These are phyloP conservation scores for Colletotrichum theobromicola DNA, from an alignment of 2,329 filamentous ascomycete species.

Conservation along the genomic window DNA sequence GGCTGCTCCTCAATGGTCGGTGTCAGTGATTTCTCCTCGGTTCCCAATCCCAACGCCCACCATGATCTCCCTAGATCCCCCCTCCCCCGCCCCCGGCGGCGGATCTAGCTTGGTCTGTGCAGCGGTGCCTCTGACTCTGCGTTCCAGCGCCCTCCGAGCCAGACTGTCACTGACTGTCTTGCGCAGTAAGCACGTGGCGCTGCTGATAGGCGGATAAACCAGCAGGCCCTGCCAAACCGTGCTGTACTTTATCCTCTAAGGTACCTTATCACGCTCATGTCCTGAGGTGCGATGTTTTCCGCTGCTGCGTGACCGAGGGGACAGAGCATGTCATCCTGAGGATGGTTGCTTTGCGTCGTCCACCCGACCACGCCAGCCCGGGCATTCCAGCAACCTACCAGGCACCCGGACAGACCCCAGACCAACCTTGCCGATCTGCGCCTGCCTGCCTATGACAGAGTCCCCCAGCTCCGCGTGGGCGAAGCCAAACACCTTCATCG, in stretches of 20 bases:
- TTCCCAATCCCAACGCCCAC: not conserved
- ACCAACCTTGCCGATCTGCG: not conserved
- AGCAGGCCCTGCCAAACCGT: not conserved
- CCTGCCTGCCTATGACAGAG: not conserved
- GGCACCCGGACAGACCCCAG: not conserved
- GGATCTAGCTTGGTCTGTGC: not conserved
- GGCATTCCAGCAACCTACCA: not conserved
- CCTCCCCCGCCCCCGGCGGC: not conserved
- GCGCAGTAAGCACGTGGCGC: conserved; percentile 6
- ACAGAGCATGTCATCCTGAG: no score
- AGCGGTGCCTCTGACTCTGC: not conserved
- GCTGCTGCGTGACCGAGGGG: not conserved
- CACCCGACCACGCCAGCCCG: not conserved
- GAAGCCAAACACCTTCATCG: not conserved
- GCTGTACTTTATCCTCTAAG: no score
- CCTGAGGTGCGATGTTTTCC: not conserved
- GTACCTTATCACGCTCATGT: not conserved
- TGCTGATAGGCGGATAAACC: conserved; percentile 10
- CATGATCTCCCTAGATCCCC: not conserved
- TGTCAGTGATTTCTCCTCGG: not conserved
- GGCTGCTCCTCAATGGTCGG: not conserved
- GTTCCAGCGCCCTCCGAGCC: not conserved
- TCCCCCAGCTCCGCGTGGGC: not conserved
- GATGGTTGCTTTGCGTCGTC: not conserved
- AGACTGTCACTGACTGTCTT: no score